These are phyloP conservation scores for Mortierella antarctica DNA, from an alignment of 192 early-diverging fungal genomes.

Conservation along the genomic window DNA sequence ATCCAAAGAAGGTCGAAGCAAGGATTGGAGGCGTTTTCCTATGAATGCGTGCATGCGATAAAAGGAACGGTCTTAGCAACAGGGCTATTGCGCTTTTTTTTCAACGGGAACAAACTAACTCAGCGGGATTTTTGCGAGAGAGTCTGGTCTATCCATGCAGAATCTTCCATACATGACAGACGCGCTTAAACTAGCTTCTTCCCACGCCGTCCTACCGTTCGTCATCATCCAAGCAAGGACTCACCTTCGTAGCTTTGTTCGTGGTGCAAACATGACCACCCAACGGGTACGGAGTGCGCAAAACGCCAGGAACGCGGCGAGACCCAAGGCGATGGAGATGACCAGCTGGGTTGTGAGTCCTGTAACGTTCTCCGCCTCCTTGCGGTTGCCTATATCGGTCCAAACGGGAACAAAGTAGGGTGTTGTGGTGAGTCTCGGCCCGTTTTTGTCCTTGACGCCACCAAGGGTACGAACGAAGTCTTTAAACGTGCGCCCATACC, in stretches of 20 bases:
- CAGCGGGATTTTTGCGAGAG: too few relatives aligned
- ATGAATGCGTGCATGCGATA: neutral
- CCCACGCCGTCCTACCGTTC: neutral
- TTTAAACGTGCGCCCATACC: too few relatives aligned
- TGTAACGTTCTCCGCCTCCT: slow-evolving; percentile 24
- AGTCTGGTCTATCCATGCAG: too few relatives aligned
- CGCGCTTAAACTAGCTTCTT: neutral
- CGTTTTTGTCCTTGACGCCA: neutral
- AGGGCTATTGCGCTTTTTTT: too few relatives aligned
- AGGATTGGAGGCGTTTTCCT: slow-evolving; percentile 61
- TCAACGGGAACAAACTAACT: too few relatives aligned
- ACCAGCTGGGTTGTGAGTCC: slow-evolving; percentile 47
- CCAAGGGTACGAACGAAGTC: too few relatives aligned
- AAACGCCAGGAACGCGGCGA: slow-evolving; percentile 43
- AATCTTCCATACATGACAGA: too few relatives aligned
- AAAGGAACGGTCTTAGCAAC: neutral
- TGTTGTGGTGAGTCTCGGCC: neutral
- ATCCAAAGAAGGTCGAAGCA: slow-evolving; percentile 61
- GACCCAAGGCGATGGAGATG: slow-evolving; percentile 27
- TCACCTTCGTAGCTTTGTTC: slow-evolving; percentile 48
- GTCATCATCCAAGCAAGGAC: neutral
- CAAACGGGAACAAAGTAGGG: neutral
- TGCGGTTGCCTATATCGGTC: neutral
- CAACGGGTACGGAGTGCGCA: slow-evolving; percentile 52
- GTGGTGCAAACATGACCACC: slow-evolving; percentile 55